A percentile compares a stretch with the other conserved stretches of the same genome.
These are phyloP conservation scores for Ceratocystis destructans DNA, from an alignment of 2,329 filamentous ascomycete genomes.

Conservation along the genomic window DNA sequence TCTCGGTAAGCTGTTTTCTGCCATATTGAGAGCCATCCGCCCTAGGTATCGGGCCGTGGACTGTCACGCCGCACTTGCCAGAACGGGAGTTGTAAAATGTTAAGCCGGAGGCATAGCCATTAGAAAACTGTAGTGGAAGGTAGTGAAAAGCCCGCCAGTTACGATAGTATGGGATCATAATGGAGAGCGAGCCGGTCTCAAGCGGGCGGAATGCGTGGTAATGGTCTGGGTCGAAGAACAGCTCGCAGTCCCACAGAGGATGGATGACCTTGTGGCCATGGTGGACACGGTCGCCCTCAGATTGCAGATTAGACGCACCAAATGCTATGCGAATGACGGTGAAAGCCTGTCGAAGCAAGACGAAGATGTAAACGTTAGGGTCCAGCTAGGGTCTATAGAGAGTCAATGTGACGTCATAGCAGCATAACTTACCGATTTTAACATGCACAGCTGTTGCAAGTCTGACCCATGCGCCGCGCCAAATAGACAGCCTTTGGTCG, in stretches of 20 bases:
- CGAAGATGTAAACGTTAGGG: not conserved
- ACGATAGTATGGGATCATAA: slow-evolving; percentile 18
- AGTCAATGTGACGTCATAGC: not conserved
- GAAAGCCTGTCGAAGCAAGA: slow-evolving; percentile 5
- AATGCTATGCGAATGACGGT: slow-evolving; percentile 16
- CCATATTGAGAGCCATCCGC: not conserved
- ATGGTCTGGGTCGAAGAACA: slow-evolving; percentile 14
- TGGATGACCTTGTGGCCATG: slow-evolving; percentile 15
- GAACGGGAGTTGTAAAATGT: slow-evolving; percentile 15
- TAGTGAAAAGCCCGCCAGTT: slow-evolving; percentile 17
- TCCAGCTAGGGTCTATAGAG: not conserved
- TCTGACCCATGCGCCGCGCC: slow-evolving; percentile 14
- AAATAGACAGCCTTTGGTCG: slow-evolving; percentile 15
- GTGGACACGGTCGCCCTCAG: slow-evolving; percentile 14
- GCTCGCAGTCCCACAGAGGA: slow-evolving; percentile 13
- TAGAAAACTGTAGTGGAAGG: slow-evolving; percentile 11
- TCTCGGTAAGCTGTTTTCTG: not conserved
- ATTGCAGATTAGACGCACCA: slow-evolving; percentile 17
- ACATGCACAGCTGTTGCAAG: slow-evolving; percentile 15
- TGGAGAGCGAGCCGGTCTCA: slow-evolving; percentile 11
- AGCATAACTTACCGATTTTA: slow-evolving; percentile 9
- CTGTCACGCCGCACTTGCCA: slow-evolving; percentile 16
- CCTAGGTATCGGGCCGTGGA: slow-evolving; percentile 10
- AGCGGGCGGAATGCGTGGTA: slow-evolving; percentile 15
- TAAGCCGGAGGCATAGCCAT: slow-evolving; percentile 16